Percentiles rank a stretch among this genome's conserved stretches.
These are phyloP conservation scores for Rhodomyrtus psidioides DNA, from an alignment of 441 rosid species.

Conservation along the genomic window DNA sequence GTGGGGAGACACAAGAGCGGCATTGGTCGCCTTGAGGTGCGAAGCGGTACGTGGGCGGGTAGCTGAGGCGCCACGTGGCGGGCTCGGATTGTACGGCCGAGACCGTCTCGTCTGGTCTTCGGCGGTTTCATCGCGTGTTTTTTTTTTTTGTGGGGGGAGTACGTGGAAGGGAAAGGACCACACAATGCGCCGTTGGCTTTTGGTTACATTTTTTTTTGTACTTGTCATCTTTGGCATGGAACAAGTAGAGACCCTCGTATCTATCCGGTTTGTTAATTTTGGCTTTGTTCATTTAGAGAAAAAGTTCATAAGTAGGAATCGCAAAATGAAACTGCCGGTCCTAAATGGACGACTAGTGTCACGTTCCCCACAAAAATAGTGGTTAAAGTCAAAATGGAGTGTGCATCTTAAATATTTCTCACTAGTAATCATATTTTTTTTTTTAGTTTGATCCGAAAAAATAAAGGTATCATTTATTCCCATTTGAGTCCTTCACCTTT, in stretches of 20 bases:
- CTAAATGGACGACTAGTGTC: no score
- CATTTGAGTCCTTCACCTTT: no score
- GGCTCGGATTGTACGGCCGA: not conserved
- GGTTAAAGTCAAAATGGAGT: no score
- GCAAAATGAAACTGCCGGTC: no score
- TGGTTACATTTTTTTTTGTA: not conserved
- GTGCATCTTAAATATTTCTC: no score
- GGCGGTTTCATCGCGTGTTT: not conserved
- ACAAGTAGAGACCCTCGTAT: not conserved
- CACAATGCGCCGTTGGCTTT: not conserved
- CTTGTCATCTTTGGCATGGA: not conserved
- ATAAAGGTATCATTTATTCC: no score
- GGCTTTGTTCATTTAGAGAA: not conserved
- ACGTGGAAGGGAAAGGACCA: not conserved
- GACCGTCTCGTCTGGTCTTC: not conserved
- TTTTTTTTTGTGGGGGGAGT: no score
- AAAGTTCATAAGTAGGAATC: no score
- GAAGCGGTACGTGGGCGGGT: not conserved
- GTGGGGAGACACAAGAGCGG: constrained; percentile 1
- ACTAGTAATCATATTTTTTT: no score
- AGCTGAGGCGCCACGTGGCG: not conserved
- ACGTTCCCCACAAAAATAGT: no score
- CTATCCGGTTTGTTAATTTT: not conserved
- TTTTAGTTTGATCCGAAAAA: no score
- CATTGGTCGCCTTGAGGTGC: constrained; percentile 3